These are phyloP conservation scores for Flaveria bidentis DNA, from an alignment of 129 eudicot genomes.

Conservation along the genomic window DNA sequence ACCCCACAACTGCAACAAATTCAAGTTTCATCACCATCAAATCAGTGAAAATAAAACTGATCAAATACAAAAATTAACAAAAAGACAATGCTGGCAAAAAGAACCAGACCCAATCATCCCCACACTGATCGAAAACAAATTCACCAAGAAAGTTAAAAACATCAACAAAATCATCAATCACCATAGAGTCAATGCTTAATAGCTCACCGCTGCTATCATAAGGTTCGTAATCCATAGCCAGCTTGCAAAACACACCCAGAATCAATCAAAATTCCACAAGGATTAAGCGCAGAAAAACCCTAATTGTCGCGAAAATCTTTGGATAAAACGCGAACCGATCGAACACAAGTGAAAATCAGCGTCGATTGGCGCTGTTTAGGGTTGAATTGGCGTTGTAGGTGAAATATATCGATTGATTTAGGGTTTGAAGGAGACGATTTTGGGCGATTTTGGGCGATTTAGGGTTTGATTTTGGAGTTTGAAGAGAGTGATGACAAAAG, in stretches of 20 bases:
- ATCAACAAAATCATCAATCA: neutral
- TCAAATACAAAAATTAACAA: constrained; percentile 13
- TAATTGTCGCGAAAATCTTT: neutral
- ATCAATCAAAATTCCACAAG: constrained; percentile 19
- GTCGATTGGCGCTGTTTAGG: constrained; percentile 1
- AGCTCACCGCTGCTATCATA: constrained; percentile 83
- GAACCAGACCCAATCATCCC: constrained; percentile 4
- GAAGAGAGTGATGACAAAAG: constrained; percentile 35
- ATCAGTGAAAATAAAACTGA: neutral
- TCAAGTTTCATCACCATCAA: neutral
- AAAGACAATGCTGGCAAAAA: constrained; percentile 19
- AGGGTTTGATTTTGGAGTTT: constrained; percentile 39
- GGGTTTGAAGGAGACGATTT: constrained; percentile 12
- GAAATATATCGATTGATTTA: constrained; percentile 6
- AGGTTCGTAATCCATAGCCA: constrained; percentile 84
- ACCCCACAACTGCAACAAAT: constrained; percentile 20
- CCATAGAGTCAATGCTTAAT: neutral
- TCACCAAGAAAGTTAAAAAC: neutral
- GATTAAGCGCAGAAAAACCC: constrained; percentile 31
- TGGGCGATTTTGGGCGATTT: constrained; percentile 15
- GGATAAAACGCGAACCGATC: neutral
- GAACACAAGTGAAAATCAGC: neutral
- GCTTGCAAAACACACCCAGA: constrained; percentile 31
- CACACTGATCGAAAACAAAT: constrained; percentile 22
- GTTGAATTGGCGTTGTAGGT: constrained; percentile 3